Evolutionary conservation across 371 early-diverging fungal genomes (phyloP).

Genomic region (Gilbertella persicaria): DNA sequence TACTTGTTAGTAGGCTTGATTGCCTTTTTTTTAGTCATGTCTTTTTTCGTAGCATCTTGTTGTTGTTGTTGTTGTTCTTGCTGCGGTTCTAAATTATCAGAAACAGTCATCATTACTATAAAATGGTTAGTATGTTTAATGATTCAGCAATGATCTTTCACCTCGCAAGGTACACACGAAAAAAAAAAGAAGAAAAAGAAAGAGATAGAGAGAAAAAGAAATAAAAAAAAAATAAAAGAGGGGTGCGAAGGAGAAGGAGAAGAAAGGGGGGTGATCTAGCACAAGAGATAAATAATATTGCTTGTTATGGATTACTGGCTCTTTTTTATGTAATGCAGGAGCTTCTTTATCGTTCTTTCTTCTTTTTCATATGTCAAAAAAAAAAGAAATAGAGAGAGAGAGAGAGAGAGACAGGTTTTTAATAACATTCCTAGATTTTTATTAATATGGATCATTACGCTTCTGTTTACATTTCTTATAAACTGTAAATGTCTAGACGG

Average conservation of each 20-base stretch:
- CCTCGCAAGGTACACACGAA: too few relatives aligned
- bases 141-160: too few relatives aligned
- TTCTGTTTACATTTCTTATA: not conserved
- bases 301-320: not conserved
- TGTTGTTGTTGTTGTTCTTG: not conserved
- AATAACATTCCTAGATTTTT: not conserved
- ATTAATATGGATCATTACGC: not conserved
- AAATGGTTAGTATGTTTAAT: not conserved
- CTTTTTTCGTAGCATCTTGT: not conserved
- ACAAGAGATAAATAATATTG: not conserved
- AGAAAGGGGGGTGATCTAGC: too few relatives aligned
- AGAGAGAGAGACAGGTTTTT: slow-evolving; percentile 1
- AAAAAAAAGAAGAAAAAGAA: not conserved
- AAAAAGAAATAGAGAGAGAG: not conserved
- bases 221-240: not conserved
- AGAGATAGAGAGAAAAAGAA: not conserved
- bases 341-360: not conserved
- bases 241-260: not conserved
- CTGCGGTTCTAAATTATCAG: not conserved
- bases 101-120: not conserved
- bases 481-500: too few relatives aligned
- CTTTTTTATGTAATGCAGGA: not conserved
- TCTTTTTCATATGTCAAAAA: not conserved
- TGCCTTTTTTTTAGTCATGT: not conserved
- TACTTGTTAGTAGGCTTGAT: not conserved